Evolutionary conservation across 495 filamentous ascomycete species (phyloP).

Genomic region (Rhypophila decipiens): DNA sequence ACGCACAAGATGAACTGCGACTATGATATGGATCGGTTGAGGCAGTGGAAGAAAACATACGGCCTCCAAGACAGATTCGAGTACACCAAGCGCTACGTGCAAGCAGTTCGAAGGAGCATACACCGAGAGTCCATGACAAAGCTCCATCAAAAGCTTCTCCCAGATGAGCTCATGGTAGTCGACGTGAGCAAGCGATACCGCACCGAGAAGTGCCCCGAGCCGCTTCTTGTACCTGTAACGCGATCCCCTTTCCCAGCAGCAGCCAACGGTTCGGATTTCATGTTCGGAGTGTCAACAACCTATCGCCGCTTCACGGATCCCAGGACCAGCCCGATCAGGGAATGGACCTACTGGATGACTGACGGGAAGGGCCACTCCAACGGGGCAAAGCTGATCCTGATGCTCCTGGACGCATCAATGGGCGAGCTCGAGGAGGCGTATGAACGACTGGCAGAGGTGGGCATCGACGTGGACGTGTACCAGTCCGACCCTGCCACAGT

Average conservation of each 20-base stretch:
- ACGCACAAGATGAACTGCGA: constrained; percentile 35
- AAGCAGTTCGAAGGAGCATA: constrained; percentile 35
- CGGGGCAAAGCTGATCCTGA: constrained; percentile 41
- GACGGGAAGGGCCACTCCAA: constrained; percentile 19
- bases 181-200: constrained; percentile 37
- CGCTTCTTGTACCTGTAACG: constrained; percentile 41
- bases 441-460: constrained; percentile 37
- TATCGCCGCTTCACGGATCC: constrained; percentile 51
- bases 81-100: constrained; percentile 47
- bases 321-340: constrained; percentile 39
- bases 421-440: constrained; percentile 35
- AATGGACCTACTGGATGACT: constrained; percentile 57
- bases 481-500: constrained; percentile 49
- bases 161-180: constrained; percentile 34
- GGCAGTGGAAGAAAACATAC: constrained; percentile 36
- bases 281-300: constrained; percentile 56
- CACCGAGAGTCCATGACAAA: constrained; percentile 41
- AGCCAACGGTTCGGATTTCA: constrained; percentile 44
- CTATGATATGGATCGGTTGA: constrained; percentile 37
- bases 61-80: constrained; percentile 42
- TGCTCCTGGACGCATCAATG: constrained; percentile 37
- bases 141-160: constrained; percentile 38
- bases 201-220: constrained; percentile 35
- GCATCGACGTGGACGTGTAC: constrained; percentile 58
- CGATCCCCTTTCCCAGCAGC: constrained; percentile 39